A percentile compares a stretch with the other conserved stretches of the same genome.
phyloP scores from a whole-genome alignment of 805 yeast genomes.

The Wickerhamiella hasegawae region DNA sequence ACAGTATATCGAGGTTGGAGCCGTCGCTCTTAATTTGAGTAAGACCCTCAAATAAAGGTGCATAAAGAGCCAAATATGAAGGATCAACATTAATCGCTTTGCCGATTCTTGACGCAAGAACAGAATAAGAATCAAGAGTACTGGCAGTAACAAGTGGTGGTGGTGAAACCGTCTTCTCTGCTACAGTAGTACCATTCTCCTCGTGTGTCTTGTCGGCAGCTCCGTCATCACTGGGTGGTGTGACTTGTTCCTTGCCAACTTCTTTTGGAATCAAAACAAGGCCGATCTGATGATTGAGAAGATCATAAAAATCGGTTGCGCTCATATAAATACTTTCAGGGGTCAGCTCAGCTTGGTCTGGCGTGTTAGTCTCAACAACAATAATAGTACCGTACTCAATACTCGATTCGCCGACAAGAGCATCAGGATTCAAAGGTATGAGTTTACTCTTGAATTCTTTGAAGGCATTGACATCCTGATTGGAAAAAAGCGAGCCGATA shows the following conservation, averaged over 20 bases:
- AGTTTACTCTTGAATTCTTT: background rate
- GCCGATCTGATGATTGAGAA: constrained; percentile 18
- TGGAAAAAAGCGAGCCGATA: background rate
- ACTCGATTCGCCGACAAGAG: no score
- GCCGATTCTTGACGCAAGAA: constrained; percentile 48
- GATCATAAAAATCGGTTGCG: constrained; percentile 20
- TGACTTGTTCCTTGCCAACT: no score
- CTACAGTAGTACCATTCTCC: no score
- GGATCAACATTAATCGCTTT: constrained; percentile 37
- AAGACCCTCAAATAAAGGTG: background rate
- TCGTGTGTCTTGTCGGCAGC: no score
- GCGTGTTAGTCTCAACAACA: background rate
- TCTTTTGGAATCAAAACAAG: constrained; percentile 8
- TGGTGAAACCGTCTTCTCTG: no score
- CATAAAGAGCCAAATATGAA: constrained; percentile 26
- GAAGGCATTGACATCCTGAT: background rate
- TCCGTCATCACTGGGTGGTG: no score
- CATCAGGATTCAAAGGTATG: background rate
- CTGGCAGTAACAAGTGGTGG: constrained; percentile 52
- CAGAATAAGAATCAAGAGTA: constrained; percentile 38
- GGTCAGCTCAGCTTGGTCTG: background rate
- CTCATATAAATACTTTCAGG: background rate
- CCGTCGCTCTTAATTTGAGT: constrained; percentile 5
- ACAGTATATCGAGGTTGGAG: constrained; percentile 8
- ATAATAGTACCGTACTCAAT: background rate